phyloP scores from a whole-genome alignment of 2,329 filamentous ascomycete genomes.

The Botrytis fragariae region DNA sequence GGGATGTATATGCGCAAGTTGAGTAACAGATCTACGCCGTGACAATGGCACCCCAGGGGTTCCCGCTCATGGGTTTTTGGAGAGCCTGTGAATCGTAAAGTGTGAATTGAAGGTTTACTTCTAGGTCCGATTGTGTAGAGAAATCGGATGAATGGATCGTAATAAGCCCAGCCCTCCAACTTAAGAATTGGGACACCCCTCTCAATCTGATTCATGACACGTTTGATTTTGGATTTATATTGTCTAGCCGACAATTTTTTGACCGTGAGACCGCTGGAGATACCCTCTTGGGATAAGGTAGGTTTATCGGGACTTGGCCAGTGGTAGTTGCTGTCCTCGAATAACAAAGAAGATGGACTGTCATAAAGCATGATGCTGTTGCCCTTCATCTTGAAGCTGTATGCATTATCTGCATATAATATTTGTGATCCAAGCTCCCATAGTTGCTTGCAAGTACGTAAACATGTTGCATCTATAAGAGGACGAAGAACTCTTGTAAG shows the following conservation, averaged over 20 bases:
- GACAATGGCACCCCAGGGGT: background rate
- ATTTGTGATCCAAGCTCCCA: background rate
- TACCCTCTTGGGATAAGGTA: background rate
- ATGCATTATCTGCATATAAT: background rate
- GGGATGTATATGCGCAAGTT: background rate
- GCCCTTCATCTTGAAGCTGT: background rate
- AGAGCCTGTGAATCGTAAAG: background rate
- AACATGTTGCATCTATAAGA: background rate
- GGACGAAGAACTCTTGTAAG: background rate
- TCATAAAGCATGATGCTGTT: no score
- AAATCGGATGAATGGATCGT: background rate
- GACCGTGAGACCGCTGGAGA: fast-evolving
- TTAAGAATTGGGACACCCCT: background rate
- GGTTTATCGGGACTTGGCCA: background rate
- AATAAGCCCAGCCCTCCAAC: background rate
- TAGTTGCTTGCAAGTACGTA: background rate
- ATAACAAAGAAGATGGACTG: background rate
- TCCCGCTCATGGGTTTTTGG: background rate
- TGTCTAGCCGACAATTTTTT: background rate
- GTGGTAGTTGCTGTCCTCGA: background rate
- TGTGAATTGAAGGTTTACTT: background rate
- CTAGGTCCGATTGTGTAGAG: background rate
- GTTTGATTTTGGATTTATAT: background rate
- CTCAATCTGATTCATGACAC: background rate
- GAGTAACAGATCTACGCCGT: background rate